These are phyloP conservation scores for Epichloe gansuensis DNA, from an alignment of 2,329 filamentous ascomycete species.

Conservation along the genomic window DNA sequence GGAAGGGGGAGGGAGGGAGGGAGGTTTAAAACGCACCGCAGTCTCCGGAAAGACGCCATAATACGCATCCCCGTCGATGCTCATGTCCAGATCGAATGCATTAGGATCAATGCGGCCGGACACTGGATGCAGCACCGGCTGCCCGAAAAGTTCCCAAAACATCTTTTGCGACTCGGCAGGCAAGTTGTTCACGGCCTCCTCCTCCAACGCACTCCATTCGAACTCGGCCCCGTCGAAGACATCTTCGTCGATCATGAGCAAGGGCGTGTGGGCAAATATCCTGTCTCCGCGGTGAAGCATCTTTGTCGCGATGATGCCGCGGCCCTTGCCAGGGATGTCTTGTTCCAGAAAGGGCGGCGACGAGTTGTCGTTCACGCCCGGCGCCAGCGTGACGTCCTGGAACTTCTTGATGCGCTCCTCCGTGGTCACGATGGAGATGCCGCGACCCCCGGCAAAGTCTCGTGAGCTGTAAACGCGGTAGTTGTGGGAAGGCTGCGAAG, in stretches of 20 bases:
- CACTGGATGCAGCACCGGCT: background rate
- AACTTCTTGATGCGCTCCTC: conserved; percentile 18
- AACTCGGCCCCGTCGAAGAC: background rate
- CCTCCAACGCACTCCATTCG: conserved; percentile 1
- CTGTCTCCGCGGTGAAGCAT: conserved; percentile 11
- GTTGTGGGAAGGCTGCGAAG: conserved; percentile 15
- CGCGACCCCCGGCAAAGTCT: conserved; percentile 22
- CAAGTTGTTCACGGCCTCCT: conserved; percentile 4
- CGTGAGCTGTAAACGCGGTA: conserved; percentile 26
- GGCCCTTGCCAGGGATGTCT: conserved; percentile 13
- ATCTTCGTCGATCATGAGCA: conserved; percentile 6
- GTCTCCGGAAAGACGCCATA: conserved; percentile 8
- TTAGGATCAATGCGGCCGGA: conserved; percentile 7
- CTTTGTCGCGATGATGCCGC: conserved; percentile 15
- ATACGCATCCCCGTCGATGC: background rate
- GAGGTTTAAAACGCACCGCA: conserved; percentile 6
- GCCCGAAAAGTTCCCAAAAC: conserved; percentile 7
- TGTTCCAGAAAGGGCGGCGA: conserved; percentile 11
- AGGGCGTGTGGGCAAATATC: conserved; percentile 8
- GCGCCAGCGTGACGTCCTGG: conserved; percentile 6
- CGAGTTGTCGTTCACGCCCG: conserved; percentile 12
- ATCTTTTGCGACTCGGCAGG: background rate
- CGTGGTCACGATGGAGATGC: conserved; percentile 26
- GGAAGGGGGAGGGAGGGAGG: too few relatives aligned
- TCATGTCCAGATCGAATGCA: conserved; percentile 5